Evolutionary conservation across 2,329 filamentous ascomycete genomes (phyloP).

Genomic region (Xylariales sp.): DNA sequence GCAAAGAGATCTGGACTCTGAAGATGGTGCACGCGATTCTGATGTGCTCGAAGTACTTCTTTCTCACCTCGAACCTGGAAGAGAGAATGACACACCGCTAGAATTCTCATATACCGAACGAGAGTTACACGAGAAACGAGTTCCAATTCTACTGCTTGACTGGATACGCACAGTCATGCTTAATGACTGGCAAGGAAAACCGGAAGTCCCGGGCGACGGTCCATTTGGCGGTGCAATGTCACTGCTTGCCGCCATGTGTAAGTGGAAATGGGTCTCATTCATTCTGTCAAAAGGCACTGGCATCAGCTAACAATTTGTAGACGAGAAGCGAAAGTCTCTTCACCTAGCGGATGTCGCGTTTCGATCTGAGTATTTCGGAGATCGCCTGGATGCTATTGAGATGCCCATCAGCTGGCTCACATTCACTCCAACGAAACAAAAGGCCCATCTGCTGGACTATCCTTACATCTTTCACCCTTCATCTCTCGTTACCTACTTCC

Average conservation of each 20-base stretch:
- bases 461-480: slow-evolving; percentile 74
- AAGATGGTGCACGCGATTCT: slow-evolving; percentile 24
- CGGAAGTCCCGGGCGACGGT: slow-evolving; percentile 64
- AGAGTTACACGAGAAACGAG: slow-evolving; percentile 51
- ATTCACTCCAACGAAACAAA: slow-evolving; percentile 56
- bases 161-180: slow-evolving; percentile 73
- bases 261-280: too few relatives aligned
- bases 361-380: slow-evolving; percentile 69
- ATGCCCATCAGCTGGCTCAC: slow-evolving; percentile 70
- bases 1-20: slow-evolving; percentile 27
- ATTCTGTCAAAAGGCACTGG: too few relatives aligned
- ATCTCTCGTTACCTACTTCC: slow-evolving; percentile 76
- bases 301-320: slow-evolving; percentile 28
- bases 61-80: slow-evolving; percentile 44
- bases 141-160: slow-evolving; percentile 57
- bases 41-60: slow-evolving; percentile 46
- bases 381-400: slow-evolving; percentile 69
- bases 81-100: slow-evolving; percentile 38
- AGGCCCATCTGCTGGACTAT: slow-evolving; percentile 72
- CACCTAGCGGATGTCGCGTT: slow-evolving; percentile 68
- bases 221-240: slow-evolving; percentile 74
- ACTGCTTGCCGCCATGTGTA: slow-evolving; percentile 69
- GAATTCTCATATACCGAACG: slow-evolving; percentile 47
- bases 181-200: slow-evolving; percentile 74
- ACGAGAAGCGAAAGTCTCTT: slow-evolving; percentile 58